Base-by-base conservation (phyloP, 352 stramenopile genomes). In the Phytophthora multivora region DNA sequence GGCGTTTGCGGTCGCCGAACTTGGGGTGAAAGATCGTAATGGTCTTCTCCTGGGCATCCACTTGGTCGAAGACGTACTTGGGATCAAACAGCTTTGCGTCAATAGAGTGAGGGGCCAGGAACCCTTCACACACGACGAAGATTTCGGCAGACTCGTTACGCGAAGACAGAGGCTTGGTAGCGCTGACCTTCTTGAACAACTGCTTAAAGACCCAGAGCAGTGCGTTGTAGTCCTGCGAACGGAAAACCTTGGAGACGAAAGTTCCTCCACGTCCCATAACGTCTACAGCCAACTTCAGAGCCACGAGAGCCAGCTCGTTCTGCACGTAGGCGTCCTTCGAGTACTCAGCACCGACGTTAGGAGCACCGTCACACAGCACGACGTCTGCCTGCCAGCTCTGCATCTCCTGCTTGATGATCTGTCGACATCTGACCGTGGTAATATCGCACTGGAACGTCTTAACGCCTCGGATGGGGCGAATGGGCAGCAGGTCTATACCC, bases 111-210 rank as follows among this genome's bases (percentile, higher is more conserved):
- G 98, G 97, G 4, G 91, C 93, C 36, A 98, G 73, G 74, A 98
- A 99, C 26, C 95, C 84, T 59, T 95, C 75, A 73, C 97, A 99
- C 1, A 99, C 93, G 15, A 99, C 95, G 76, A 99, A 99, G 70
- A 99, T 99, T 80, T 99, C 98, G n/a, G 98, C 97, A 10, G 96
- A 99, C 66, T 99, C 97, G 64, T 94, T 97, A 78, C 98, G 92
- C 54, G 91, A 99, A 9, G 96, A 98, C 30, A 97, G 83, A n/a
- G 98, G 98, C 80, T 99, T 99, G 46, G 98, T 98, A 0, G 96
- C 97, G 62, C 97, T 91, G 10, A 99, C 97, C 40, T 96, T 95
- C 62, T 97, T 91, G 75, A 99, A 99, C 6, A 99, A 88, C 75
- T 99, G 97, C 82, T 99, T 97, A 63, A 99, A 97, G 1, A 99